Percentiles rank a stretch among this genome's conserved stretches.
Conservation (phyloP, 306 rosid genomes). For the Glycine latifolia region DNA sequence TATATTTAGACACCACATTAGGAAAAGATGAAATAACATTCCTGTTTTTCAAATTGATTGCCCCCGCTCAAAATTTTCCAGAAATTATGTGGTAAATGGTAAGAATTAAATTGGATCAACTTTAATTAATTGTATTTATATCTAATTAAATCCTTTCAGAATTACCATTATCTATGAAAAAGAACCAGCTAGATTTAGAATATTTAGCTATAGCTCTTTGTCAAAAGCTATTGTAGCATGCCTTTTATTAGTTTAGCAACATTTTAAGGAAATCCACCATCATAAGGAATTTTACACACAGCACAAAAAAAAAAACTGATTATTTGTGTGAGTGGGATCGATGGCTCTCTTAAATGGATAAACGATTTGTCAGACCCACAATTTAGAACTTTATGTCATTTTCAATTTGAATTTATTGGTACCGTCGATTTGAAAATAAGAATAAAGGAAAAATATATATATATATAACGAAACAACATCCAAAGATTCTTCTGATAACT, state of each 20-base stretch:
- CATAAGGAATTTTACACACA: constrained; percentile 53
- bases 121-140: constrained; percentile 25
- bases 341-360: constrained; percentile 53
- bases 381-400: constrained; percentile 69
- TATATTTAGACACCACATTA: constrained; percentile 7
- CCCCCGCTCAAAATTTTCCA: constrained; percentile 27
- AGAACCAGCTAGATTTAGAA: constrained; percentile 33
- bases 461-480: constrained; percentile 43
- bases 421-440: constrained; percentile 35
- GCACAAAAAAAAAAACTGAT: constrained; percentile 8
- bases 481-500: constrained; percentile 75
- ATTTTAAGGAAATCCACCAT: constrained; percentile 52
- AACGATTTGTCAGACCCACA: constrained; percentile 48
- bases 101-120: neutral
- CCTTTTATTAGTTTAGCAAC: constrained; percentile 35
- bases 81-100: neutral
- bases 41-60: neutral
- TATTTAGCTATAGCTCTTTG: constrained; percentile 51
- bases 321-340: constrained; percentile 43
- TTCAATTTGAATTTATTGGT: constrained; percentile 48
- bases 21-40: constrained; percentile 23
- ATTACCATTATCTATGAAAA: constrained; percentile 41
- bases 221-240: constrained; percentile 59
- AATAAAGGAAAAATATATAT: neutral
- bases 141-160: neutral